Base-by-base conservation (phyloP, 768 basidiomycete genomes). In the Rhizopogon roseolus region DNA sequence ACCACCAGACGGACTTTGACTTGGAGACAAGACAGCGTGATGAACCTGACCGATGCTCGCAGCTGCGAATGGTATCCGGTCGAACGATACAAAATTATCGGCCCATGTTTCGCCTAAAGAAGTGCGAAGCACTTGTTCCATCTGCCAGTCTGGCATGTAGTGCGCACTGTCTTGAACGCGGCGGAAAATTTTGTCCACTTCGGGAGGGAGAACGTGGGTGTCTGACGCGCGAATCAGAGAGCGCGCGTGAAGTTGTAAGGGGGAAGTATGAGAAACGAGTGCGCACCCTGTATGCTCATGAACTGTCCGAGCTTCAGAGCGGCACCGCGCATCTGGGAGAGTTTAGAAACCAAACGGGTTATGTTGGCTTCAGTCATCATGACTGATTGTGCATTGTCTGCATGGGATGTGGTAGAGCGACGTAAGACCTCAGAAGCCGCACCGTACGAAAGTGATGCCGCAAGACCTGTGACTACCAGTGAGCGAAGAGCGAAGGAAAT, bases 121-220 rank as follows among this genome's bases (percentile, higher is more conserved):
- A n/a, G 74, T 62, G 1, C 62, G 65, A 71, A 99, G 78, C 29
- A 93, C 93, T 88, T 82, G 63, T 80, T 95, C 90, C 85, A 98
- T 89, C 66, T 99, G 96, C 89, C 90, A 95, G 60, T 96, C 88
- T 0, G 96, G 96, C 96, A 99, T 99, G 66, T 98, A 98, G 68
- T 99, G 93, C 1, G 96, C 96, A 60, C 88, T 85, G 59, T 96
- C 91, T 65, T 98, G 96, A 0, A 99, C 95, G 28, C 88, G 76
- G 49, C 93, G 81, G 61, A 99, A 85, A 29, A 99, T 88, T 51
- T 81, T 79, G 63, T 98, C 94, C 3, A 98, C 71, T 58, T 96
- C 93, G 0, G 88, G 81, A 0, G 95, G 91, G 2, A 99, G 76
- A 37, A 90, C 73, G 57, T 96, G 88, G 0, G 93, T 90, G 67